Conservation (phyloP, 768 basidiomycete species). For the Lentinula guzmanii region DNA sequence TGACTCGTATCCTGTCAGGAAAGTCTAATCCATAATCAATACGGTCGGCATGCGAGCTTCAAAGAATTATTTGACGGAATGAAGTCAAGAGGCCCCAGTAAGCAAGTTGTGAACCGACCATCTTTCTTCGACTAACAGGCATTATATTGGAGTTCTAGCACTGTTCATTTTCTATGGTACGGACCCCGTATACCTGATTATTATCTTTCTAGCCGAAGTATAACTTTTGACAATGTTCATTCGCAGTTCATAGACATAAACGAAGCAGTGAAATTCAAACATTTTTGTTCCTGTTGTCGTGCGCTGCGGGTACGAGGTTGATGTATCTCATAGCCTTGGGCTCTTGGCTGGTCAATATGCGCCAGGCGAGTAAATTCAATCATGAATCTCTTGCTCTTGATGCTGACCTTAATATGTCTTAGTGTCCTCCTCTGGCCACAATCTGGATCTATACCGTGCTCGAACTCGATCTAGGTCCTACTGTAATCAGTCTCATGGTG, state of each 20-base stretch:
- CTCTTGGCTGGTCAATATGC: conserved; percentile 69
- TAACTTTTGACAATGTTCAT: neutral
- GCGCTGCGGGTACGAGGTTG: conserved; percentile 55
- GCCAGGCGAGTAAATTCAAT: conserved; percentile 44
- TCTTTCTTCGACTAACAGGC: neutral
- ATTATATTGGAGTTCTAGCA: conserved; percentile 51
- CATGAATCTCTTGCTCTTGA: neutral
- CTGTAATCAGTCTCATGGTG: conserved; percentile 46
- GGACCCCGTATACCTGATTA: conserved; percentile 15
- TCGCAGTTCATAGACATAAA: conserved; percentile 44
- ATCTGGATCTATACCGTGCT: conserved; percentile 74
- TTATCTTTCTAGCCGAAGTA: neutral
- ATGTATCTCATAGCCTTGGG: conserved; percentile 65
- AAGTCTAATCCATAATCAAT: conserved; percentile 77
- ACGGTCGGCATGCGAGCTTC: conserved; percentile 52
- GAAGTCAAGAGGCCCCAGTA: conserved; percentile 71
- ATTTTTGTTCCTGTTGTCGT: conserved; percentile 52
- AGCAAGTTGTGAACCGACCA: neutral
- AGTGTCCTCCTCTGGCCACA: conserved; percentile 77
- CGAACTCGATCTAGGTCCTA: conserved; percentile 60
- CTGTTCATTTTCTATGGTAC: conserved; percentile 74
- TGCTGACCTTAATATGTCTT: neutral
- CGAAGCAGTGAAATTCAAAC: conserved; percentile 44
- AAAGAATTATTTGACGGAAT: conserved; percentile 49
- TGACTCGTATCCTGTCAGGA: conserved; percentile 1